phyloP scores from a whole-genome alignment of 306 rosid genomes.

The Potentilla sterilis region DNA sequence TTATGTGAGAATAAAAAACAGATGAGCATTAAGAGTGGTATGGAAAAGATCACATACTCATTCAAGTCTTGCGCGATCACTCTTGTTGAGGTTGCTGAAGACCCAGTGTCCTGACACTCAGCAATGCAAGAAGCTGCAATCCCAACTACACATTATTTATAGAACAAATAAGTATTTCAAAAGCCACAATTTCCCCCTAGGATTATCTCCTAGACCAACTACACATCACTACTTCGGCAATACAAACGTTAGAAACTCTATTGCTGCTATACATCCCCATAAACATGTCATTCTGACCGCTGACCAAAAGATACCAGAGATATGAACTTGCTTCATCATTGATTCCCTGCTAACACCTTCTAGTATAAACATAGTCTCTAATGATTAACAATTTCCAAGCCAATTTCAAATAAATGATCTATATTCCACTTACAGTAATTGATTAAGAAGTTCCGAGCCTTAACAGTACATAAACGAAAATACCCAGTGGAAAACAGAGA shows the following conservation, averaged over 20 bases:
- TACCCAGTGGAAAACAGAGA: neutral
- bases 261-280: neutral
- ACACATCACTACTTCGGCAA: neutral
- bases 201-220: neutral
- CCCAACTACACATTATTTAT: conserved; percentile 30
- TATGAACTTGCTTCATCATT: neutral
- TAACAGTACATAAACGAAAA: neutral
- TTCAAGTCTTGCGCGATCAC: conserved; percentile 40
- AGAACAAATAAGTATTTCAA: conserved; percentile 17
- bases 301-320: neutral
- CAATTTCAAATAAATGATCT: neutral
- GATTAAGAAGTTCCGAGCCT: conserved; percentile 2
- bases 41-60: conserved; percentile 33
- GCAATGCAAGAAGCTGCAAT: conserved; percentile 54
- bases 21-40: neutral
- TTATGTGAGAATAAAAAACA: neutral
- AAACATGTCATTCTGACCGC: conserved; percentile 11
- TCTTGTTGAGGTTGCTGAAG: conserved; percentile 43
- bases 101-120: conserved; percentile 57
- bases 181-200: conserved; percentile 4
- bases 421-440: neutral
- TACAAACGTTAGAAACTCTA: neutral
- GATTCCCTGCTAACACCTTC: neutral
- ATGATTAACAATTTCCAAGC: neutral
- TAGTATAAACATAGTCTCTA: neutral